Conservation (phyloP, 768 basidiomycete species). For the Gyrodon lividus region DNA sequence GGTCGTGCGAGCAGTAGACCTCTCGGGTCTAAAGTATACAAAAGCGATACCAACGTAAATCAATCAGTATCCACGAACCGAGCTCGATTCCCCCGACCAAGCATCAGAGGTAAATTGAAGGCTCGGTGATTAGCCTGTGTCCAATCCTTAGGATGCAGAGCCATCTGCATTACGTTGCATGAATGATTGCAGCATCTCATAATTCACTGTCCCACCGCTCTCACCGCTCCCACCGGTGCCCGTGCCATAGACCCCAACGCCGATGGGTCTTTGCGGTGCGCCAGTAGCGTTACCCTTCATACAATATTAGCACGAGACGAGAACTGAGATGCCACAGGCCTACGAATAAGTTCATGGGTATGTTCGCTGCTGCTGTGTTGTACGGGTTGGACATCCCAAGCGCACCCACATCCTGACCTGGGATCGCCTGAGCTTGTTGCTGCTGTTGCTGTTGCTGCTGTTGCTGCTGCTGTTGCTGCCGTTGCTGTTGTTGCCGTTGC, state of each 20-base stretch:
- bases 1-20: constrained; percentile 11
- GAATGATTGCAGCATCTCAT: constrained; percentile 47
- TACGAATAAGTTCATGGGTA: constrained; percentile 20
- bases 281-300: constrained; percentile 13
- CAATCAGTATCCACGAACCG: neutral
- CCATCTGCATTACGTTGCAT: constrained; percentile 41
- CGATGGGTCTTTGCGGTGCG: constrained; percentile 7
- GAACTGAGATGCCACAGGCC: neutral
- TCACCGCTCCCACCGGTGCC: constrained; percentile 7
- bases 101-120: neutral
- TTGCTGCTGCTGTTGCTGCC: constrained; percentile 11
- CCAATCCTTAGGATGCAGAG: constrained; percentile 21
- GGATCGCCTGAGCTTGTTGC: constrained; percentile 15
- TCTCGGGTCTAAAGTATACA: constrained; percentile 1
- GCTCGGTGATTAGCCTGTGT: constrained; percentile 11
- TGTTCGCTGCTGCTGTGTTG: constrained; percentile 3
- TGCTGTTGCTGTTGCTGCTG: constrained; percentile 27
- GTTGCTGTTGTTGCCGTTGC: constrained; percentile 21
- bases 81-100: neutral
- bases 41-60: neutral
- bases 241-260: constrained; percentile 23
- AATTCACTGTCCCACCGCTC: constrained; percentile 29
- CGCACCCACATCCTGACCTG: constrained; percentile 16
- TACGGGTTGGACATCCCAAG: constrained; percentile 14
- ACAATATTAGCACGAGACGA: neutral